Conservation (phyloP, 495 filamentous ascomycete species). For the Glarea lozoyensis region DNA sequence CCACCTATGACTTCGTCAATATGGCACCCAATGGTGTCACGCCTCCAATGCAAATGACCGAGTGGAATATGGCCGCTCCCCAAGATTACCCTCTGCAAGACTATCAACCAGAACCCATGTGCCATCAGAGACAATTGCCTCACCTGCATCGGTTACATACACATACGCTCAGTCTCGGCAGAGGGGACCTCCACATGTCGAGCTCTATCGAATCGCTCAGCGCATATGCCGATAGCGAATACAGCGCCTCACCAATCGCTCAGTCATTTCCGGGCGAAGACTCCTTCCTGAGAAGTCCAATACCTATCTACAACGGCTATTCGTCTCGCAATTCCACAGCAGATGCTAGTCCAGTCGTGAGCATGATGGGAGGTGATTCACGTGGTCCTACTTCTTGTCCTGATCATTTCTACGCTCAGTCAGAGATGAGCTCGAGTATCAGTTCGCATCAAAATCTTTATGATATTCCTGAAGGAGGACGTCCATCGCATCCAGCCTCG, state of each 20-base stretch:
- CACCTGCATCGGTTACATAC: conserved; percentile 18
- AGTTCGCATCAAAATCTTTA: conserved; percentile 25
- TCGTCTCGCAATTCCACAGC: conserved; percentile 35
- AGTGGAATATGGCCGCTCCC: conserved; percentile 17
- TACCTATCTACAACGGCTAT: conserved; percentile 41
- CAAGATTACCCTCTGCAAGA: conserved; percentile 18
- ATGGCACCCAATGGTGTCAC: conserved; percentile 30
- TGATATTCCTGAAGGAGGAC: conserved; percentile 21
- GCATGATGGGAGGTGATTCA: conserved; percentile 39
- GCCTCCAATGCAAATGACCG: conserved; percentile 14
- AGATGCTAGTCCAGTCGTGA: conserved; percentile 39
- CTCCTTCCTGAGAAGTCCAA: conserved; percentile 40
- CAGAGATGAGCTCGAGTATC: conserved; percentile 25
- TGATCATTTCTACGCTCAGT: conserved; percentile 21
- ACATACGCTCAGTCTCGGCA: conserved; percentile 15
- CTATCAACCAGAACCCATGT: conserved; percentile 13
- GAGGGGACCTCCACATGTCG: conserved; percentile 25
- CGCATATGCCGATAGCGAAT: conserved; percentile 36
- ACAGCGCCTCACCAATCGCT: conserved; percentile 38
- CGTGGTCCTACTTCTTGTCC: conserved; percentile 42
- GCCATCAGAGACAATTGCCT: conserved; percentile 18
- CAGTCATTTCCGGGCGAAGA: conserved; percentile 43
- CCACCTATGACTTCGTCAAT: conserved; percentile 42
- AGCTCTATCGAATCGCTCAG: conserved; percentile 42
- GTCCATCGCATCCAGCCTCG: conserved; percentile 24